Evolutionary conservation across 345 rosid species (phyloP).

Genomic region (Pistacia integerrima): DNA sequence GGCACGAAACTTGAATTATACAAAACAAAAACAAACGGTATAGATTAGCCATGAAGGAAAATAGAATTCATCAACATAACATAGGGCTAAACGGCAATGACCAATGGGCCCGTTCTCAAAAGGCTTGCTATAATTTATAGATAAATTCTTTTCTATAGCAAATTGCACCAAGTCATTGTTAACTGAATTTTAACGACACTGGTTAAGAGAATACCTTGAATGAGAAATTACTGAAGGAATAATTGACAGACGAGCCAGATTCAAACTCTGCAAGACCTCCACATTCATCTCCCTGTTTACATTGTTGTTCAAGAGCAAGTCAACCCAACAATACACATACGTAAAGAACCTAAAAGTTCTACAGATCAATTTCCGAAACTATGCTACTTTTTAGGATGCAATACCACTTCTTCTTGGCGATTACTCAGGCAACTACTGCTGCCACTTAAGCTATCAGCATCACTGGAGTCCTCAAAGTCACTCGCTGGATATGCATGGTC

Average conservation of each 20-base stretch:
- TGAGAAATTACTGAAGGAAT: conserved; percentile 98
- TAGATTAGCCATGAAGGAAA: not conserved
- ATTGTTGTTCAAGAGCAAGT: conserved; percentile 15
- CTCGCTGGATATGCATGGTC: conserved; percentile 63
- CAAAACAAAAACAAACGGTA: not conserved
- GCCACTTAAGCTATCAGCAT: conserved; percentile 87
- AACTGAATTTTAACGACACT: not conserved
- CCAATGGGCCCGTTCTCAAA: too few species aligned
- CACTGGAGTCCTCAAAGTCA: conserved; percentile 86
- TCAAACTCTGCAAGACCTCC: conserved; percentile 76
- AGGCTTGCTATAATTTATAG: not conserved
- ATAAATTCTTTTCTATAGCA: not conserved
- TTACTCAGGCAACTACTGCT: conserved; percentile 82
- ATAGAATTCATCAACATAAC: not conserved
- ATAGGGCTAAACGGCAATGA: too few species aligned
- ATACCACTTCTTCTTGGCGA: conserved; percentile 92
- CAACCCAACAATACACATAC: conserved; percentile 8
- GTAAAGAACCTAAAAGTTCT: not conserved
- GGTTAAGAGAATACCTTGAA: conserved; percentile 68
- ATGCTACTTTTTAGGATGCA: conserved; percentile 3
- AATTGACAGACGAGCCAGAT: conserved; percentile 70
- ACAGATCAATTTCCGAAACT: not conserved
- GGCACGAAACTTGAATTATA: not conserved
- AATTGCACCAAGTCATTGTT: not conserved
- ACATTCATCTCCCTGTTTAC: conserved; percentile 77